phyloP scores from a whole-genome alignment of 345 rosid species.

The Luvunga scandens region DNA sequence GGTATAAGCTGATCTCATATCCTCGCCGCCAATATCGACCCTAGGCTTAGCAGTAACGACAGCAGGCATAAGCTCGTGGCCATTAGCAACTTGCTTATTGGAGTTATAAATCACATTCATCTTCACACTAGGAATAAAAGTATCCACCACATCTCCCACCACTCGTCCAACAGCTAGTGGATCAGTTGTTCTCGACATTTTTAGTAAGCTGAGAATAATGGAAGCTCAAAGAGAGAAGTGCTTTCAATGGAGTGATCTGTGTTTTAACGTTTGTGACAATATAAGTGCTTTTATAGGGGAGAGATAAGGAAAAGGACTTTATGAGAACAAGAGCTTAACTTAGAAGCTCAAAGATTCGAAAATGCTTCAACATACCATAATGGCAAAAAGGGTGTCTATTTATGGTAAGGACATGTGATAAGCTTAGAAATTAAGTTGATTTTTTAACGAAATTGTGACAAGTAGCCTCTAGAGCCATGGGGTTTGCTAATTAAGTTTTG shows the following conservation, averaged over 20 bases:
- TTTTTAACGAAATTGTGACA: not conserved
- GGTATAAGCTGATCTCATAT: conserved; percentile 73
- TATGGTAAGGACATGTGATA: conserved; percentile 22
- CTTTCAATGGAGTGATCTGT: not conserved
- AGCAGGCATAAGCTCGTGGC: conserved; percentile 67
- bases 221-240: not conserved
- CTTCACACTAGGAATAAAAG: conserved; percentile 56
- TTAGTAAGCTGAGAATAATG: conserved; percentile 5
- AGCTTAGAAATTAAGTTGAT: conserved; percentile 1
- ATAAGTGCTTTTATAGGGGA: conserved; percentile 12
- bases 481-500: not conserved
- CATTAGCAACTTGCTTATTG: conserved; percentile 66
- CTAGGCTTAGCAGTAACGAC: conserved; percentile 51
- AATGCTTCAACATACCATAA: conserved; percentile 16
- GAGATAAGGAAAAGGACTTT: not conserved
- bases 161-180: conserved; percentile 64
- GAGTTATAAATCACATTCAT: conserved; percentile 60
- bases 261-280: not conserved
- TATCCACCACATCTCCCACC: conserved; percentile 76
- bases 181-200: conserved; percentile 47
- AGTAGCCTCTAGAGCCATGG: not conserved
- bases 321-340: conserved; percentile 8
- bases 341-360: conserved; percentile 30
- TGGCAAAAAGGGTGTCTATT: conserved; percentile 3
- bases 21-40: conserved; percentile 72